These are phyloP conservation scores for Paraphysoderma sedebokerense DNA, from an alignment of 371 early-diverging fungal species.

Conservation along the genomic window DNA sequence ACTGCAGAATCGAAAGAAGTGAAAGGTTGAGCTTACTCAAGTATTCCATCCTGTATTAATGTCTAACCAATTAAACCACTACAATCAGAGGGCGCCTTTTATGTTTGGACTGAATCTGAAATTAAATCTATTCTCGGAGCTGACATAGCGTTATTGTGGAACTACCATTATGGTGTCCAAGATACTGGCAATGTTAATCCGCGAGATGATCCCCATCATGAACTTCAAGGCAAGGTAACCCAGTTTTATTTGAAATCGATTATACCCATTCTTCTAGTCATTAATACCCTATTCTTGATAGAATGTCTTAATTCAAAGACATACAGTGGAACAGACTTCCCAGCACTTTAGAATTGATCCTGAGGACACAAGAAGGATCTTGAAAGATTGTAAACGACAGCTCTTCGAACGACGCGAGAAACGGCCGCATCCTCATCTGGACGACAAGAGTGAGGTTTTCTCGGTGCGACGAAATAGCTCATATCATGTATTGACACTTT, in stretches of 20 bases:
- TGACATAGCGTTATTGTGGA: constrained; percentile 18
- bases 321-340: constrained; percentile 23
- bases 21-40: constrained; percentile 12
- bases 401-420: constrained; percentile 22
- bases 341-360: constrained; percentile 10
- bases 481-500: constrained; percentile 1
- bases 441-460: constrained; percentile 28
- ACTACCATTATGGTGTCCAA: constrained; percentile 25
- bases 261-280: no score
- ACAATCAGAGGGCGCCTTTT: constrained; percentile 43
- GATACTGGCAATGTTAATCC: constrained; percentile 36
- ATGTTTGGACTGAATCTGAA: constrained; percentile 38
- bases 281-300: no score
- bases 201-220: constrained; percentile 38
- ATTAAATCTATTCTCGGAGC: constrained; percentile 18
- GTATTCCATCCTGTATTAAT: not conserved
- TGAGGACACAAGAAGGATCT: constrained; percentile 11
- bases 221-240: constrained; percentile 29
- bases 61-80: not conserved
- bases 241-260: not conserved
- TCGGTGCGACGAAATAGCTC: not conserved
- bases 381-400: constrained; percentile 14
- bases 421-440: constrained; percentile 40
- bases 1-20: constrained; percentile 16
- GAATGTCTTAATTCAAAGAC: constrained; percentile 32